phyloP scores from a whole-genome alignment of 208 protist genomes.

The Leptomonas seymouri region DNA sequence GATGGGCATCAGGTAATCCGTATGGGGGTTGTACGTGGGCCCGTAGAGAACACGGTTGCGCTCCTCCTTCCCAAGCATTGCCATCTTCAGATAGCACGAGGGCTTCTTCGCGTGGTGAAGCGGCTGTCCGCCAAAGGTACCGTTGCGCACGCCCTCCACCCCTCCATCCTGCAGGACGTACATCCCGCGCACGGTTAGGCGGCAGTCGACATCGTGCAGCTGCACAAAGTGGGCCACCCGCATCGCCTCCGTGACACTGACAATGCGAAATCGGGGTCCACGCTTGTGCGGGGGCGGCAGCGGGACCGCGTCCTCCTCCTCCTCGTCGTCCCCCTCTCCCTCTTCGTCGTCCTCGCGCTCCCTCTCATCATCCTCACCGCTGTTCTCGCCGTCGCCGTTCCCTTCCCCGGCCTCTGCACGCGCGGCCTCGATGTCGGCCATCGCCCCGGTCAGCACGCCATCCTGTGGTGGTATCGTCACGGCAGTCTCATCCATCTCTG shows the following conservation, averaged over 20 bases:
- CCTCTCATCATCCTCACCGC: slow-evolving; percentile 47
- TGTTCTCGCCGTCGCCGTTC: slow-evolving; percentile 33
- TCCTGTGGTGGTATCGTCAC: slow-evolving; percentile 53
- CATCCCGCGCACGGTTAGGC: slow-evolving; percentile 76
- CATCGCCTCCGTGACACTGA: slow-evolving; percentile 72
- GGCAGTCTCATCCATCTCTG: slow-evolving; percentile 62
- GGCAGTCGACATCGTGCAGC: slow-evolving; percentile 75
- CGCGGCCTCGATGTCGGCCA: slow-evolving; percentile 42
- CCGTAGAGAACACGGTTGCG: slow-evolving; percentile 77
- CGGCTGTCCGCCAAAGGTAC: slow-evolving; percentile 74
- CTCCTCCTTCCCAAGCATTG: slow-evolving; percentile 37
- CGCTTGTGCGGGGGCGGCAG: slow-evolving; percentile 47
- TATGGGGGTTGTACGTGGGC: slow-evolving; percentile 80
- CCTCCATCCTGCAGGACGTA: slow-evolving; percentile 56
- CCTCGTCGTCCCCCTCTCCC: slow-evolving; percentile 63
- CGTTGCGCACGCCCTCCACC: slow-evolving; percentile 61
- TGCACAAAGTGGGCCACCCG: slow-evolving; percentile 88
- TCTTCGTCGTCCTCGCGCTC: slow-evolving; percentile 58
- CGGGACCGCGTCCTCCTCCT: slow-evolving; percentile 52
- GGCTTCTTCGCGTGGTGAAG: slow-evolving; percentile 81
- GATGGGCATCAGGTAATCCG: slow-evolving; percentile 83
- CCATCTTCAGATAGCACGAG: slow-evolving; percentile 80
- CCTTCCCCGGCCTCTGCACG: slow-evolving; percentile 18
- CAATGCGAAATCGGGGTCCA: slow-evolving; percentile 77
- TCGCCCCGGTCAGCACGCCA: slow-evolving; percentile 42